Conservation (phyloP, 2,329 filamentous ascomycete genomes). For the Arthrobotrys pseudoclavata region DNA sequence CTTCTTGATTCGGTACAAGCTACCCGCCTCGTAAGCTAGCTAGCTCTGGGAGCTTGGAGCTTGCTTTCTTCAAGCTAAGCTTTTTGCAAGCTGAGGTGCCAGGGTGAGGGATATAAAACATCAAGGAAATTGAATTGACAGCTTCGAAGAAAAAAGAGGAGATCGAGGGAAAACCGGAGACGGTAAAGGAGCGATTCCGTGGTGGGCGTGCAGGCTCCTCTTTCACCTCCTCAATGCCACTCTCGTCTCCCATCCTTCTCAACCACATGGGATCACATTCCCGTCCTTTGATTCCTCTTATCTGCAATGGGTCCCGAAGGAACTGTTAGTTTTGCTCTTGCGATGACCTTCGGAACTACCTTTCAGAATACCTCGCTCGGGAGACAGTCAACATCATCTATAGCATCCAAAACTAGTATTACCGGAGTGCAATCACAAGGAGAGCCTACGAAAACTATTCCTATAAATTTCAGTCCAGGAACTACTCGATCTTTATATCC, state of each 20-base stretch:
- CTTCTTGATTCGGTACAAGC: slow-evolving; percentile 3
- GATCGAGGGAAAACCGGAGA: not conserved
- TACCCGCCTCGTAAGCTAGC: slow-evolving; percentile 12
- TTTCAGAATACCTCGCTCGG: slow-evolving; percentile 30
- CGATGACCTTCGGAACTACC: slow-evolving; percentile 48
- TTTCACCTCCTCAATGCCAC: slow-evolving; percentile 27
- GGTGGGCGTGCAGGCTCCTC: no score
- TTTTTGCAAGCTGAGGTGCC: slow-evolving; percentile 27
- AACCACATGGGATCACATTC: slow-evolving; percentile 21
- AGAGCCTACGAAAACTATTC: not conserved
- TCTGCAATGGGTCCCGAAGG: slow-evolving; percentile 42
- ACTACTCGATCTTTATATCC: slow-evolving; percentile 34
- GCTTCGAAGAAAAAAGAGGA: not conserved
- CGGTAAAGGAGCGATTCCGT: not conserved
- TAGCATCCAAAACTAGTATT: not conserved
- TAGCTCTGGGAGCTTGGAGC: slow-evolving; percentile 16
- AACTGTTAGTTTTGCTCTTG: slow-evolving; percentile 46
- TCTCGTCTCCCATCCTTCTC: slow-evolving; percentile 17
- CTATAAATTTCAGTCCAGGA: slow-evolving; percentile 23
- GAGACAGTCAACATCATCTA: slow-evolving; percentile 7
- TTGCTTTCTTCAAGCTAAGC: slow-evolving; percentile 26
- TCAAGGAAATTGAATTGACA: slow-evolving; percentile 16
- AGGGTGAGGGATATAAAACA: slow-evolving; percentile 59
- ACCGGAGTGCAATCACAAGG: not conserved
- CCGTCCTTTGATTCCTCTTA: not conserved